Percentiles rank a stretch among this genome's conserved stretches.
Evolutionary conservation across 2,329 filamentous ascomycete genomes (phyloP).

Genomic region (Apiospora saccharicola): DNA sequence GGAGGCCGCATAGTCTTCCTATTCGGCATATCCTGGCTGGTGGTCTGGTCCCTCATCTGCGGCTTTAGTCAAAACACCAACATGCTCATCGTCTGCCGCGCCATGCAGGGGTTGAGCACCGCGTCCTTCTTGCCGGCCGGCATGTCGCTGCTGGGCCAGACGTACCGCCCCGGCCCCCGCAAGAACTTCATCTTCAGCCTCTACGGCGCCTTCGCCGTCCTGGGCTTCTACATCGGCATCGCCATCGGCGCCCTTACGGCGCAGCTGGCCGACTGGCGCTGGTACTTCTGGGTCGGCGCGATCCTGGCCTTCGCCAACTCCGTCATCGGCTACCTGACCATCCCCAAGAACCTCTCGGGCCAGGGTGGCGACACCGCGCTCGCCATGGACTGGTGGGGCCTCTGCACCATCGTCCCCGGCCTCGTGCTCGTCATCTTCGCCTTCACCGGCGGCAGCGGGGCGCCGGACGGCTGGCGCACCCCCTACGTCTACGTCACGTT

Average conservation of each 20-base stretch:
- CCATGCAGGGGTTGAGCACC: constrained; percentile 76
- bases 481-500: constrained; percentile 75
- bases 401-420: constrained; percentile 66
- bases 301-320: constrained; percentile 42
- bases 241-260: constrained; percentile 69
- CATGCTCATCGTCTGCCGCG: constrained; percentile 78
- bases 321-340: constrained; percentile 36
- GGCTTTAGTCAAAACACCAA: constrained; percentile 73
- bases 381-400: constrained; percentile 75
- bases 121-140: constrained; percentile 75
- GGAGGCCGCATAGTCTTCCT: constrained; percentile 69
- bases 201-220: constrained; percentile 62
- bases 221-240: constrained; percentile 69
- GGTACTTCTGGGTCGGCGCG: constrained; percentile 74
- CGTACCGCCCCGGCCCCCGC: constrained; percentile 71
- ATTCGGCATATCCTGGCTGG: constrained; percentile 68
- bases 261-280: constrained; percentile 67
- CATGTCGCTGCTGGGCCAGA: constrained; percentile 70
- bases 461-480: constrained; percentile 73
- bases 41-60: constrained; percentile 72
- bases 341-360: constrained; percentile 40
- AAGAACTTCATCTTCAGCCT: constrained; percentile 71
- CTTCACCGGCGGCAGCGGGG: constrained; percentile 76
- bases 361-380: constrained; percentile 38
- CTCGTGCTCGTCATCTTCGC: constrained; percentile 77